Percentiles rank a stretch among this genome's conserved stretches.
These are phyloP conservation scores for Cytospora leucostoma DNA, from an alignment of 2,329 filamentous ascomycete species.

Conservation along the genomic window DNA sequence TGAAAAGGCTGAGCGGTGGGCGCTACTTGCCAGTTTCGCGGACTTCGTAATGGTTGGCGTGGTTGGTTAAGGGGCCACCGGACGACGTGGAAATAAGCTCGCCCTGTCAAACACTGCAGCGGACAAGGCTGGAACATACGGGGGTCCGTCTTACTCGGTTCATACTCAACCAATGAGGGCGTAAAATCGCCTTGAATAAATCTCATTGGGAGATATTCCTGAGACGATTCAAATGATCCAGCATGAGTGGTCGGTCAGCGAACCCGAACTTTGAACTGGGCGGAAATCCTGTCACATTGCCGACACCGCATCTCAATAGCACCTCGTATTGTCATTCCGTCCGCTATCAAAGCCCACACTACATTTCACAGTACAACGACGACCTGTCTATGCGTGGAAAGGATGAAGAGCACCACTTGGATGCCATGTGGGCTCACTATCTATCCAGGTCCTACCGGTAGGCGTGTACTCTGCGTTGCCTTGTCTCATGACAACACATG, in stretches of 20 bases:
- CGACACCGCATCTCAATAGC: conserved; percentile 5
- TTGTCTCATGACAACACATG: conserved; percentile 25
- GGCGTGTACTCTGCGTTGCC: conserved; percentile 7
- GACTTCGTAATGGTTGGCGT: conserved; percentile 29
- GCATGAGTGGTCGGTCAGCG: conserved; percentile 11
- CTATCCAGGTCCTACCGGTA: not conserved
- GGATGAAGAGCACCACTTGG: not conserved
- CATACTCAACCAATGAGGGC: conserved; percentile 31
- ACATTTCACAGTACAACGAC: not conserved
- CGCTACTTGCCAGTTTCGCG: conserved; percentile 6
- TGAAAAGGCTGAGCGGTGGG: conserved; percentile 29
- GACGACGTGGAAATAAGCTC: conserved; percentile 26
- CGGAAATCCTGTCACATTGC: not conserved
- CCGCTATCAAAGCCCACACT: not conserved
- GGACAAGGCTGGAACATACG: conserved; percentile 30
- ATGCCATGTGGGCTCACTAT: conserved; percentile 2
- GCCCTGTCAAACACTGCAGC: conserved; percentile 20
- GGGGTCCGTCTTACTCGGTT: conserved; percentile 5
- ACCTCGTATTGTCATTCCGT: not conserved
- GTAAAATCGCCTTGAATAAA: not conserved
- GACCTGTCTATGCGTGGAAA: not conserved
- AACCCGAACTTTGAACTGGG: conserved; percentile 1
- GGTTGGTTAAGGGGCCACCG: conserved; percentile 20
- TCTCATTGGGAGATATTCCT: conserved; percentile 31
- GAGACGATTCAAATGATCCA: not conserved